A percentile compares a stretch with the other conserved stretches of the same genome.
Conservation (phyloP, 352 stramenopile species). For the Elongisporangium prolatum region DNA sequence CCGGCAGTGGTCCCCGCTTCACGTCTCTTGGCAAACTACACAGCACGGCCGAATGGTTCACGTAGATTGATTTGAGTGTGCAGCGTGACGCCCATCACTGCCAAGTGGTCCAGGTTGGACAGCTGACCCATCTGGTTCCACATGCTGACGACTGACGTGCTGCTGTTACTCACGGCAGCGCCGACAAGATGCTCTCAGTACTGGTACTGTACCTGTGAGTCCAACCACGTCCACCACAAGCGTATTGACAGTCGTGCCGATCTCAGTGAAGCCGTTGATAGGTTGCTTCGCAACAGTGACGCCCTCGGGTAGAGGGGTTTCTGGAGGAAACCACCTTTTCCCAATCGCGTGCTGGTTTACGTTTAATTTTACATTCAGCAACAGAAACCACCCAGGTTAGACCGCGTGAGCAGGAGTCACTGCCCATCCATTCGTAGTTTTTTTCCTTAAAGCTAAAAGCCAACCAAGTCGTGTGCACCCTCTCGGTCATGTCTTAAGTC, state of each 20-base stretch:
- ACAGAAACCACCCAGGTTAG: too few relatives aligned
- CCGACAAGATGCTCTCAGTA: conserved; percentile 16
- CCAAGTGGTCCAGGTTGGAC: conserved; percentile 40
- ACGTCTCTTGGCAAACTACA: conserved; percentile 18
- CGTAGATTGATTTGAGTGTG: conserved; percentile 41
- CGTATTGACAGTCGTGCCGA: conserved; percentile 32
- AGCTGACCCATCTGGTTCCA: conserved; percentile 52
- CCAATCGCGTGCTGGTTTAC: too few relatives aligned
- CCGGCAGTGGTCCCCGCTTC: neutral
- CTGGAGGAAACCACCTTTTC: too few relatives aligned
- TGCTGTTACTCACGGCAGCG: conserved; percentile 16
- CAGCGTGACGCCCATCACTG: conserved; percentile 32
- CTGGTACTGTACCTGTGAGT: conserved; percentile 17
- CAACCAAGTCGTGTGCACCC: too few relatives aligned
- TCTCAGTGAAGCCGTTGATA: conserved; percentile 29
- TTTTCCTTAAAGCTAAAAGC: too few relatives aligned
- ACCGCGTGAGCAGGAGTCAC: too few relatives aligned
- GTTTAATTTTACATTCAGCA: too few relatives aligned
- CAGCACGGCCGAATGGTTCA: conserved; percentile 21
- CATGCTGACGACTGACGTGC: conserved; percentile 27
- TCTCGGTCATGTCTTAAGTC: too few relatives aligned
- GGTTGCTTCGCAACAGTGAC: too few relatives aligned
- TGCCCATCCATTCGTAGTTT: too few relatives aligned
- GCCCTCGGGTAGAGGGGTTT: too few relatives aligned
- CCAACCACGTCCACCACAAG: conserved; percentile 26